Evolutionary conservation across 1,139 yeast species (phyloP), one percentile per base, ranked within the genome.

Genomic region (Candida sojae): DNA sequence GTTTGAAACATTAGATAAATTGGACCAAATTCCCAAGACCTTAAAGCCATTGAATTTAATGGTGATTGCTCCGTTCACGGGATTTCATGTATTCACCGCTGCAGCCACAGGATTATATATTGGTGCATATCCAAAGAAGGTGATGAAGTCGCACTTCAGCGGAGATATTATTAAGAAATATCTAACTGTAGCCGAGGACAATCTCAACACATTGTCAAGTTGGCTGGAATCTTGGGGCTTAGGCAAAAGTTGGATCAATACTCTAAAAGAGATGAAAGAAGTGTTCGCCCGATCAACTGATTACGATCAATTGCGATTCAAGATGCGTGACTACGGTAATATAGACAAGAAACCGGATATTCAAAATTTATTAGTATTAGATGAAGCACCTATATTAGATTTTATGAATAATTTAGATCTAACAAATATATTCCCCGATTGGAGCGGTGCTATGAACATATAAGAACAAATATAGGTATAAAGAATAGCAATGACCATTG

Each of bases 61-160:
- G 68, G 73, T 70, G 6, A 61, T 68, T 36, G 73, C 75, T 2
- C 75, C 75, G 11, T 69, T 70, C 50, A 67, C 74, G 3, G 72
- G 73, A 1, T 70, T 70, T 51, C 69, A 70, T 49, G 66, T 70
- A 2, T 70, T 67, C 53, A 69, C 73, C 7, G 58, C 63, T 12
- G 67, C 71, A 2, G 65, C 67, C 3, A 69, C 73, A 0, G 58
- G 70, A 26, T 56, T 68, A 25, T 70, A 66, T 43, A 60, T 70
- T 42, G 60, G 62, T 33, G 63, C 67, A 0, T 70, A 67, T 50
- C 71, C 74, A 2, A 44, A 51, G 26, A 53, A 56, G 25, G 53
- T 62, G 1, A 43, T 62, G 34, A 44, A 46, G 30, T 48, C 51
- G 25, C 47, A 59, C 34, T 52, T 55, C 21, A 53, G 55, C 2